Conservation (phyloP, 2,329 filamentous ascomycete species). For the Penicillium sp. region DNA sequence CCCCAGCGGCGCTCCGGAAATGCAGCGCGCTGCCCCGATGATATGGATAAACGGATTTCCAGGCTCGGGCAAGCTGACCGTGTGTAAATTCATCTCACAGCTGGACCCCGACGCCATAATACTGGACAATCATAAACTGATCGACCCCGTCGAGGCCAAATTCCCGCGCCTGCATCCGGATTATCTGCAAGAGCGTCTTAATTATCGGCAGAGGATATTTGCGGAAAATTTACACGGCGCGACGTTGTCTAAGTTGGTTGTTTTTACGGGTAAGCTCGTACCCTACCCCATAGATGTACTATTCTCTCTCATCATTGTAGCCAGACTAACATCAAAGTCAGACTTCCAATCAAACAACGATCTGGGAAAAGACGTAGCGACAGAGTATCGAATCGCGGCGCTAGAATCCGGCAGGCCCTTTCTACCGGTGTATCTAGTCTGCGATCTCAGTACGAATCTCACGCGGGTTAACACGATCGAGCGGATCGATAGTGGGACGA, state of each 20-base stretch:
- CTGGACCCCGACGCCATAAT: neutral
- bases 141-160: neutral
- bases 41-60: constrained; percentile 2
- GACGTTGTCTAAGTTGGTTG: neutral
- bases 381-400: neutral
- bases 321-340: neutral
- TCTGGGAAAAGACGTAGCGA: neutral
- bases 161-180: neutral
- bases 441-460: neutral
- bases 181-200: neutral
- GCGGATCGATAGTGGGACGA: neutral
- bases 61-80: neutral
- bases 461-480: neutral
- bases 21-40: too few species aligned
- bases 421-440: neutral
- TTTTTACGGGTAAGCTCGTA: constrained; percentile 1
- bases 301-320: too few species aligned
- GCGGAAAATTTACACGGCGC: neutral
- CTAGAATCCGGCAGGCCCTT: neutral
- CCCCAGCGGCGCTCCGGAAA: too few species aligned
- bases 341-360: constrained; percentile 2
- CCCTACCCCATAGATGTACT: too few species aligned
- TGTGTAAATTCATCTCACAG: neutral
- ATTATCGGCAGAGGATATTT: neutral
- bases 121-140: neutral